A percentile compares a stretch with the other conserved stretches of the same genome.
Conservation (phyloP, 352 stramenopile genomes). For the Peronospora tabacina region DNA sequence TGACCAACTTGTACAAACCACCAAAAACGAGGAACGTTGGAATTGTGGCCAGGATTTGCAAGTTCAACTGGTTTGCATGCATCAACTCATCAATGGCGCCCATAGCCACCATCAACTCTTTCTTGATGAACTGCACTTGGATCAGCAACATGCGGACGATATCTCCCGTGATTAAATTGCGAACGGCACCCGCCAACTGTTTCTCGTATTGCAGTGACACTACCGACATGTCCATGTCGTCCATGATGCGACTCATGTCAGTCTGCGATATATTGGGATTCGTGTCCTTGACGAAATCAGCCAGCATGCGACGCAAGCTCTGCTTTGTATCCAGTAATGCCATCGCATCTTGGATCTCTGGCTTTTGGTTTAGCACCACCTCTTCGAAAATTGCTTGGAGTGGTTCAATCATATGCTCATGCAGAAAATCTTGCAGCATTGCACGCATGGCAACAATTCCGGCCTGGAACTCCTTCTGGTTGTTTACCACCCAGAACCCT, state of each 20-base stretch:
- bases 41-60: slow-evolving; percentile 81
- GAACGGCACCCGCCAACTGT: slow-evolving; percentile 48
- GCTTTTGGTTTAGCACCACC: slow-evolving; percentile 79
- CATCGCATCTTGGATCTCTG: slow-evolving; percentile 73
- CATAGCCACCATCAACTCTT: slow-evolving; percentile 85
- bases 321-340: slow-evolving; percentile 70
- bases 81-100: slow-evolving; percentile 82
- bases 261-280: slow-evolving; percentile 37
- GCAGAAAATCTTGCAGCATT: slow-evolving; percentile 59
- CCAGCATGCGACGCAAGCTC: slow-evolving; percentile 76
- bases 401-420: slow-evolving; percentile 73
- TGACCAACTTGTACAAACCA: slow-evolving; percentile 56
- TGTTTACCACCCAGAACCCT: slow-evolving; percentile 51
- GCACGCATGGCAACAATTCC: slow-evolving; percentile 34
- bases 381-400: slow-evolving; percentile 71
- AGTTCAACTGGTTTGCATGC: slow-evolving; percentile 82
- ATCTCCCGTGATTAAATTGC: slow-evolving; percentile 76
- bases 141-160: slow-evolving; percentile 86
- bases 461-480: slow-evolving; percentile 57
- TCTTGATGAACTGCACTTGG: slow-evolving; percentile 87
- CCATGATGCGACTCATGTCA: slow-evolving; percentile 47
- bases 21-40: slow-evolving; percentile 75
- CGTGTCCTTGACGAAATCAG: slow-evolving; percentile 71
- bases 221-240: slow-evolving; percentile 68
- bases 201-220: slow-evolving; percentile 71